These are phyloP conservation scores for Collariella sp. DNA, from an alignment of 495 filamentous ascomycete species.

Conservation along the genomic window DNA sequence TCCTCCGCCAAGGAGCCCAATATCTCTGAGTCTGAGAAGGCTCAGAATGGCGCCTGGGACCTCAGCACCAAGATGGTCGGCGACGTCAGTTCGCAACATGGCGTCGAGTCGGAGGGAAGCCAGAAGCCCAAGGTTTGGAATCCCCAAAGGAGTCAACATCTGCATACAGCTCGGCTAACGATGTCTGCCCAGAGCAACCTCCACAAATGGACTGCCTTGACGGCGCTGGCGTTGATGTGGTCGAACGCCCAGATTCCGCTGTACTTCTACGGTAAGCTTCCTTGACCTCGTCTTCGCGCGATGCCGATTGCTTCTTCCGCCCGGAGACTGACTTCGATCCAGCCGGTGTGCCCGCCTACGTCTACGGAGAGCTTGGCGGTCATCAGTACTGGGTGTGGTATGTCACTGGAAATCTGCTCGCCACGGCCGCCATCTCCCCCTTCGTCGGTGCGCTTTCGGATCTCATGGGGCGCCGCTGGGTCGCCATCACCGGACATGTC, in stretches of 20 bases:
- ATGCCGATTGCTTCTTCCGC: no score
- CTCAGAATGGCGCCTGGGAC: not conserved
- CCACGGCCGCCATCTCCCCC: constrained; percentile 59
- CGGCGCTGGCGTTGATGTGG: constrained; percentile 25
- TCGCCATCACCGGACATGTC: constrained; percentile 51
- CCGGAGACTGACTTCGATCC: not conserved
- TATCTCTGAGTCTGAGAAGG: not conserved
- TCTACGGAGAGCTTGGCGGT: constrained; percentile 59
- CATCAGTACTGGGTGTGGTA: constrained; percentile 65
- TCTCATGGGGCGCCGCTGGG: constrained; percentile 57
- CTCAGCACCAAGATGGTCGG: not conserved
- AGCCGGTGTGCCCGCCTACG: constrained; percentile 29
- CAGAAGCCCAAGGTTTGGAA: not conserved
- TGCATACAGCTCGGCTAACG: not conserved
- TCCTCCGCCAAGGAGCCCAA: not conserved
- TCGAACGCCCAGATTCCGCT: constrained; percentile 23
- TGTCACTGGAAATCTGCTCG: constrained; percentile 57
- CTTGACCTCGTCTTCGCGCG: not conserved
- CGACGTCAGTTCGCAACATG: not conserved
- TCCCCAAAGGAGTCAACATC: not conserved
- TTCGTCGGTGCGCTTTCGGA: constrained; percentile 67
- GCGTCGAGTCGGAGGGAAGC: not conserved
- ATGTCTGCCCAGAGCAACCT: not conserved
- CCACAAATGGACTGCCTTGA: constrained; percentile 14
- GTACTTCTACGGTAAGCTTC: constrained; percentile 20